Percentiles rank a stretch among this genome's conserved stretches.
Conservation (phyloP, 345 rosid genomes). For the Adansonia digitata region DNA sequence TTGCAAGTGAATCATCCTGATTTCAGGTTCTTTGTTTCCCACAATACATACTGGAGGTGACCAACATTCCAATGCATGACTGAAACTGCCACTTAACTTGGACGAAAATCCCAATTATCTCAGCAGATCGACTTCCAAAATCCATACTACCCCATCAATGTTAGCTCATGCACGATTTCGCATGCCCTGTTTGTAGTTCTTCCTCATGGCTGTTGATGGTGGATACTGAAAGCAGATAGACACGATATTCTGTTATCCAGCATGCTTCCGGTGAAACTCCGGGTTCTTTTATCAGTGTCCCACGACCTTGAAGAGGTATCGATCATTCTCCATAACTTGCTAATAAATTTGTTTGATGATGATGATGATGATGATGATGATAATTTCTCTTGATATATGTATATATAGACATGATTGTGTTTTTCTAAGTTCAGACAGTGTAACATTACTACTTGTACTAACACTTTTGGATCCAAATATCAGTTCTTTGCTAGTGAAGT, state of each 20-base stretch:
- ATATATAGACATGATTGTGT: neutral
- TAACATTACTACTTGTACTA: constrained; percentile 13
- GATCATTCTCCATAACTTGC: neutral
- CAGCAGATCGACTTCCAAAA: neutral
- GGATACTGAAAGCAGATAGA: neutral
- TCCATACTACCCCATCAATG: neutral
- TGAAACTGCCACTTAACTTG: constrained; percentile 15
- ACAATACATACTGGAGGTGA: constrained; percentile 40
- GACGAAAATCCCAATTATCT: constrained; percentile 16
- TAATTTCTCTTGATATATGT: constrained; percentile 4
- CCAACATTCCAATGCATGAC: neutral
- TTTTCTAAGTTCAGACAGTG: neutral
- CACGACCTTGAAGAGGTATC: neutral
- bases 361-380: neutral
- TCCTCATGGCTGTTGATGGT: neutral
- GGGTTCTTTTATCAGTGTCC: neutral
- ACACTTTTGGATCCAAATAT: neutral
- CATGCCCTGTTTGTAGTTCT: neutral
- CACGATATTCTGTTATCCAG: neutral
- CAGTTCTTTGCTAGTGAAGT: neutral
- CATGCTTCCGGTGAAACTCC: neutral
- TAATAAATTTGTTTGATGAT: constrained; percentile 7
- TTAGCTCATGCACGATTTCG: neutral
- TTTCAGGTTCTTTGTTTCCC: constrained; percentile 60
- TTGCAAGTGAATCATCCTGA: constrained; percentile 78